phyloP scores from a whole-genome alignment of 148 eudicot genomes.

The Pouteria glomerata region DNA sequence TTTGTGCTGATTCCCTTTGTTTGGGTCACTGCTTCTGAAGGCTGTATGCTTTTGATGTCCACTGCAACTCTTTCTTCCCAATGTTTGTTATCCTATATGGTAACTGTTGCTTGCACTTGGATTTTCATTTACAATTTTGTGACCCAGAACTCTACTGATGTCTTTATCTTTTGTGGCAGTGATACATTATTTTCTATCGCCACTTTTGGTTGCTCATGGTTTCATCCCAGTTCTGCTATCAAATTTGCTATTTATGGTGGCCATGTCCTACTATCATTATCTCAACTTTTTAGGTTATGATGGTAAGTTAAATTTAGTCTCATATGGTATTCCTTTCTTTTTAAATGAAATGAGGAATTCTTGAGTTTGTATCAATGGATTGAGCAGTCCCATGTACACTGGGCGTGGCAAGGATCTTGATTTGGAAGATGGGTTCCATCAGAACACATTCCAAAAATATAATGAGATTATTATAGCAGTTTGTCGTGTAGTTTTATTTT shows the following conservation, averaged over 20 bases:
- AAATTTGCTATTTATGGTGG: conserved; percentile 85
- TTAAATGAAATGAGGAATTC: neutral
- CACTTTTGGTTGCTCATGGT: conserved; percentile 91
- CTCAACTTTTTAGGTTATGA: conserved; percentile 88
- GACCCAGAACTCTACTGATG: conserved; percentile 10
- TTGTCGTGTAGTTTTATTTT: neutral
- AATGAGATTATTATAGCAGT: neutral
- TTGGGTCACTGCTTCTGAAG: conserved; percentile 36
- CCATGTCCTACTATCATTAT: conserved; percentile 89
- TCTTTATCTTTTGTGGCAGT: conserved; percentile 41
- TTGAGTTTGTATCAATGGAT: neutral
- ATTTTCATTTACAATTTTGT: neutral
- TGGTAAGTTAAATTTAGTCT: conserved; percentile 47
- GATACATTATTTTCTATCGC: conserved; percentile 85
- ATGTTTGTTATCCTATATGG: conserved; percentile 88
- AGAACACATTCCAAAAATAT: neutral
- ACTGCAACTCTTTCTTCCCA: conserved; percentile 99
- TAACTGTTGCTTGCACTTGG: conserved; percentile 22
- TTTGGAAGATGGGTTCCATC: neutral
- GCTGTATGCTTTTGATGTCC: conserved; percentile 98
- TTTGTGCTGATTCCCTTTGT: conserved; percentile 13
- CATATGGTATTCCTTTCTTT: neutral
- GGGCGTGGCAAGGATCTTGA: conserved; percentile 3
- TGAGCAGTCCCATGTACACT: neutral
- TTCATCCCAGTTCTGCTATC: conserved; percentile 84